Evolutionary conservation across 345 rosid genomes (phyloP).

Genomic region (Aegle marmelos): DNA sequence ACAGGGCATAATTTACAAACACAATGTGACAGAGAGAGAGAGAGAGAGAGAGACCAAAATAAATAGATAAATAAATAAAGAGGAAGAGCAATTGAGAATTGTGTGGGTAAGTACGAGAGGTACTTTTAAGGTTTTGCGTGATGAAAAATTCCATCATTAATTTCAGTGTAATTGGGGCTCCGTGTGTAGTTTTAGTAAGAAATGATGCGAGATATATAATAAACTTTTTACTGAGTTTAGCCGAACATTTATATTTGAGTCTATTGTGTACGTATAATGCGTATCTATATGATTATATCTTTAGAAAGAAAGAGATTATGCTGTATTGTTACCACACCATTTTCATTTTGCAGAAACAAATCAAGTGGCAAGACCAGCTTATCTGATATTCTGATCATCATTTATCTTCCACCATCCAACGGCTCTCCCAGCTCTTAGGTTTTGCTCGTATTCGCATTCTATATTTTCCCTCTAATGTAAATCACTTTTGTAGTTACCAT

Average conservation of each 20-base stretch:
- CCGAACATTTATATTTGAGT: not conserved
- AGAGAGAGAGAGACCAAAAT: not conserved
- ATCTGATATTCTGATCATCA: constrained; percentile 6
- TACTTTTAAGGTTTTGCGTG: constrained; percentile 33
- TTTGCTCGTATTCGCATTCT: not conserved
- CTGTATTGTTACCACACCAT: constrained; percentile 18
- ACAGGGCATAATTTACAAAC: constrained; percentile 14
- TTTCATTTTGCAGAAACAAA: constrained; percentile 22
- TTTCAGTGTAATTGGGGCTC: constrained; percentile 16
- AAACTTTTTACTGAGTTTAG: not conserved
- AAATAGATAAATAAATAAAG: not conserved
- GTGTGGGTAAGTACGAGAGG: constrained; percentile 18
- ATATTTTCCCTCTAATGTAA: too few relatives aligned
- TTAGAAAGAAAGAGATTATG: constrained; percentile 2
- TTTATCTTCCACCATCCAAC: not conserved
- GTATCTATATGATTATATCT: too few relatives aligned
- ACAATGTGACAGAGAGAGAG: not conserved
- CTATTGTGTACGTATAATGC: too few relatives aligned
- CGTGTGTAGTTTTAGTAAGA: not conserved
- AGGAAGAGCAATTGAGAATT: not conserved
- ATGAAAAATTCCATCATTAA: constrained; percentile 24
- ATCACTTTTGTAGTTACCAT: too few relatives aligned
- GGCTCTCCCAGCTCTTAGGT: not conserved
- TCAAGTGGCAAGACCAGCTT: constrained; percentile 18
- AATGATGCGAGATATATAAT: not conserved